These are phyloP conservation scores for Eucalyptus erythrocorys DNA, from an alignment of 345 rosid genomes.

Conservation along the genomic window DNA sequence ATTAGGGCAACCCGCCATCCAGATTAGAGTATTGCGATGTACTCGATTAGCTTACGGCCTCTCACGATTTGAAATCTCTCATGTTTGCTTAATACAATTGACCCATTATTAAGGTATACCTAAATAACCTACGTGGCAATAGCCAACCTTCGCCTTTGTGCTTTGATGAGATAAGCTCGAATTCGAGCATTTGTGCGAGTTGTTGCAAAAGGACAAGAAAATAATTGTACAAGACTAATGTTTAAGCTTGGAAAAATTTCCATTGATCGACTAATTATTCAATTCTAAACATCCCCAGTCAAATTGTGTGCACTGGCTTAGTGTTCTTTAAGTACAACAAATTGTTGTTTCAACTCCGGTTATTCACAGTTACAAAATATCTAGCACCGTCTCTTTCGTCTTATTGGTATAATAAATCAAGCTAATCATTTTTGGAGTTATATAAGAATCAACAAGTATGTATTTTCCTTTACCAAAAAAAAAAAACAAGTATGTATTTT, in stretches of 20 bases:
- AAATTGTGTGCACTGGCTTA: not conserved
- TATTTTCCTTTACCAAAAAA: too few species aligned
- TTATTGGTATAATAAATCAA: not conserved
- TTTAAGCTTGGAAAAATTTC: not conserved
- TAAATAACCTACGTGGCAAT: not conserved
- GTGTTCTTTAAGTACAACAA: not conserved
- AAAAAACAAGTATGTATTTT: too few species aligned
- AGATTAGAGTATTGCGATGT: not conserved
- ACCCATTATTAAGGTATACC: not conserved
- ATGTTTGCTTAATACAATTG: not conserved
- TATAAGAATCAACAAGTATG: not conserved
- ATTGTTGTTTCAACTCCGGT: not conserved
- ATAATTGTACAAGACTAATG: not conserved
- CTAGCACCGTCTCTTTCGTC: not conserved
- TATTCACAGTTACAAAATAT: not conserved
- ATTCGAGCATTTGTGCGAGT: not conserved
- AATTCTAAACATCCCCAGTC: accelerated
- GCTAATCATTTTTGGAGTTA: not conserved
- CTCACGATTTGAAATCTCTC: not conserved
- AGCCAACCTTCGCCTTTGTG: not conserved
- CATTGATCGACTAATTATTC: not conserved
- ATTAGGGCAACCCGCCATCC: not conserved
- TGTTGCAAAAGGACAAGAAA: not conserved
- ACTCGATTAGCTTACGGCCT: not conserved
- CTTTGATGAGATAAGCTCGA: not conserved